Conservation (phyloP, 1,284 basidiomycete genomes). For the Psilocybe mexicana region DNA sequence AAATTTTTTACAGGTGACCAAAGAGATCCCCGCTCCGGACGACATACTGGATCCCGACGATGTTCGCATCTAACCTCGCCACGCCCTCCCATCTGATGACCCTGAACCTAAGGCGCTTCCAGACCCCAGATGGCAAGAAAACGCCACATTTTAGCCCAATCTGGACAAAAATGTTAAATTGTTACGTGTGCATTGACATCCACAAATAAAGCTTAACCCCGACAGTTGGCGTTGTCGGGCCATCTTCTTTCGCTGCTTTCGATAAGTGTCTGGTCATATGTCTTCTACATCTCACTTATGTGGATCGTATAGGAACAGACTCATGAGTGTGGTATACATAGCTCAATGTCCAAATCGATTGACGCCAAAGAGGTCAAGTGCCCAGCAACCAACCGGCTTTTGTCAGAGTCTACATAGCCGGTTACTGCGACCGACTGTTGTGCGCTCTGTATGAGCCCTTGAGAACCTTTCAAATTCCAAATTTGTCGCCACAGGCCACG, state of each 20-base stretch:
- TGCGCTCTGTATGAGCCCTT: neutral
- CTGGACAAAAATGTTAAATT: conserved; percentile 4
- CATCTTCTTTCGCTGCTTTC: neutral
- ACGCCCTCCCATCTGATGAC: conserved; percentile 9
- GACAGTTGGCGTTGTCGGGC: neutral
- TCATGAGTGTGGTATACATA: neutral
- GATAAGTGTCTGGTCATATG: neutral
- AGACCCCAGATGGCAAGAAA: conserved; percentile 16
- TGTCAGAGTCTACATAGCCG: conserved; percentile 5
- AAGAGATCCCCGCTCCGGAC: neutral
- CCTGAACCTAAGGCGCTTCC: conserved; percentile 12
- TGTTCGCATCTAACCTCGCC: neutral
- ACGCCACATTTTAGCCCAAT: conserved; percentile 15
- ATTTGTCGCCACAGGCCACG: neutral
- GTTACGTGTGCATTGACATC: neutral
- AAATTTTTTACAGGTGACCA: conserved; percentile 1
- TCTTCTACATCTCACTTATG: neutral
- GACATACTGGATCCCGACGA: conserved; percentile 7
- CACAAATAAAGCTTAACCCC: conserved; percentile 5
- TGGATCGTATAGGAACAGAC: neutral
- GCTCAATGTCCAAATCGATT: neutral
- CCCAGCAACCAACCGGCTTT: conserved; percentile 12
- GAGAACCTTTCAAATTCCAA: neutral
- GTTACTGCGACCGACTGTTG: conserved; percentile 9
- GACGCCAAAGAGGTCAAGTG: conserved; percentile 8